Evolutionary conservation across 805 yeast species (phyloP).

Genomic region (Dipodascus geniculatus): DNA sequence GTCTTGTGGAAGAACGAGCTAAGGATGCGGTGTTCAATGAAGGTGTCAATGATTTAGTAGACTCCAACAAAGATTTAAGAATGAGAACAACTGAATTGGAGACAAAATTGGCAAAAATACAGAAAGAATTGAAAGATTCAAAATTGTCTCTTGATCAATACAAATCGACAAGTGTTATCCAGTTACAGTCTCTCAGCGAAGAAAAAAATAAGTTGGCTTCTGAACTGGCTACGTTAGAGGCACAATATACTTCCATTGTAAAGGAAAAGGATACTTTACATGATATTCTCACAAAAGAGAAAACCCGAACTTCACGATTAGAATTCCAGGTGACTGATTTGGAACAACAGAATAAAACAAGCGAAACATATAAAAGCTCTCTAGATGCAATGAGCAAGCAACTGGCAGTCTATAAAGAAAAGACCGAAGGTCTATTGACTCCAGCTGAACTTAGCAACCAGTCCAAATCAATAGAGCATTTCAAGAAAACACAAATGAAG

Average conservation of each 20-base stretch:
- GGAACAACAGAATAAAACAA: constrained; percentile 10
- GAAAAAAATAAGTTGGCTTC: constrained; percentile 16
- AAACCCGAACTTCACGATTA: neutral
- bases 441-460: neutral
- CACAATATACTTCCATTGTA: constrained; percentile 20
- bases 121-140: constrained; percentile 21
- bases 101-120: constrained; percentile 22
- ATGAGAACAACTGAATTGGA: constrained; percentile 18
- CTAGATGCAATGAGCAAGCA: constrained; percentile 8
- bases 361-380: constrained; percentile 7
- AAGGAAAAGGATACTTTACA: constrained; percentile 21
- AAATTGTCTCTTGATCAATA: constrained; percentile 21
- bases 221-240: constrained; percentile 7
- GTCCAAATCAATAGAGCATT: neutral
- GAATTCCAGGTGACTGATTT: constrained; percentile 13
- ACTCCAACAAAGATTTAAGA: constrained; percentile 21
- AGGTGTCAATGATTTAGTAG: constrained; percentile 21
- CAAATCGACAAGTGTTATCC: constrained; percentile 27
- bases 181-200: constrained; percentile 23
- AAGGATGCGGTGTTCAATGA: constrained; percentile 20
- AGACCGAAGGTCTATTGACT: neutral
- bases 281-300: constrained; percentile 10
- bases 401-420: constrained; percentile 2
- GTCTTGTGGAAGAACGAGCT: constrained; percentile 24
- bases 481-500: neutral